These are phyloP conservation scores for Tetracentron sinense DNA, from an alignment of 164 flowering plant genomes.

Conservation along the genomic window DNA sequence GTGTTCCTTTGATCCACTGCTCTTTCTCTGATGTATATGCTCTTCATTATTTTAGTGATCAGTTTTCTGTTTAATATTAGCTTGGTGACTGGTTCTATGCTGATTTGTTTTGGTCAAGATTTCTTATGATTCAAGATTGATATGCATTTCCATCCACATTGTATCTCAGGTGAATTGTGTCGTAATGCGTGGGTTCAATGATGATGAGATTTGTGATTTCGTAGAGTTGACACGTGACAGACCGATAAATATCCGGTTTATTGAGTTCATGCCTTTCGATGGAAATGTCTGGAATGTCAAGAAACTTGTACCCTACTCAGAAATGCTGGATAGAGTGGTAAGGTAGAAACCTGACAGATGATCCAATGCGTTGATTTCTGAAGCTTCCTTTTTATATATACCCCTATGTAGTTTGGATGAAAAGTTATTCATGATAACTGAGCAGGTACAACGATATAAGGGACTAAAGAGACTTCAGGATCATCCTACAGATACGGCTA, in stretches of 20 bases:
- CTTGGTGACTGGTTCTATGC: background rate
- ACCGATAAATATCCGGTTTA: conserved; percentile 85
- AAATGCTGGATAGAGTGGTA: conserved; percentile 85
- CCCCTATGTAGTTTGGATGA: conserved; percentile 1
- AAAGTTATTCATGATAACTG: conserved; percentile 17
- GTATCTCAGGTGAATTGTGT: conserved; percentile 83
- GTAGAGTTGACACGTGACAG: conserved; percentile 80
- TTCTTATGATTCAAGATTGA: background rate
- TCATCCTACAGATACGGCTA: conserved; percentile 87
- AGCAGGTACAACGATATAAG: conserved; percentile 54
- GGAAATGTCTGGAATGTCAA: conserved; percentile 98
- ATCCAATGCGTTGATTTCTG: conserved; percentile 13
- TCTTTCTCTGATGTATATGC: background rate
- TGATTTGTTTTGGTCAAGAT: background rate
- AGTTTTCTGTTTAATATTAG: too few relatives aligned
- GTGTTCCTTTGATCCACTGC: background rate
- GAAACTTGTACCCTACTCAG: conserved; percentile 88
- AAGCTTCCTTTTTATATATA: background rate
- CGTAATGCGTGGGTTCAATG: conserved; percentile 93
- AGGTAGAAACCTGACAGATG: conserved; percentile 51
- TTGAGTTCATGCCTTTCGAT: conserved; percentile 99
- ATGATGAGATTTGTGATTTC: conserved; percentile 94
- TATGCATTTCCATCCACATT: background rate
- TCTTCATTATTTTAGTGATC: background rate
- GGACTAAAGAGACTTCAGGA: conserved; percentile 62